Percentiles rank a stretch among this genome's conserved stretches.
Evolutionary conservation across 2,329 filamentous ascomycete genomes (phyloP).

Genomic region (Fusarium domesticum): DNA sequence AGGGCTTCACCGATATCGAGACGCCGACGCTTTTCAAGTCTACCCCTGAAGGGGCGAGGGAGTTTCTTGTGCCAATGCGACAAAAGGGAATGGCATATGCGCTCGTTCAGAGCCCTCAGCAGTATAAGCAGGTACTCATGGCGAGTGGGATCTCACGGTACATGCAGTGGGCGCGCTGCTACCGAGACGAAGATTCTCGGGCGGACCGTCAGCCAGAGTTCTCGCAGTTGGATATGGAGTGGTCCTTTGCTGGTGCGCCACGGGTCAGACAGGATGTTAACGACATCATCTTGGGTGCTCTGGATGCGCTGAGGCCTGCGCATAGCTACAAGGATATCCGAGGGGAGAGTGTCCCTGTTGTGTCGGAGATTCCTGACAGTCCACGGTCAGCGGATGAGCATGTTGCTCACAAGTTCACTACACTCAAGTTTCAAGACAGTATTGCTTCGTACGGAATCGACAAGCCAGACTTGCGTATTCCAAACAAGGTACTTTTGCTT

Average conservation of each 20-base stretch:
- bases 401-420: slow-evolving; percentile 34
- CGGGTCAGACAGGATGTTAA: slow-evolving; percentile 36
- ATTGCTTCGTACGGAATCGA: slow-evolving; percentile 84
- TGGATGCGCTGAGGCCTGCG: slow-evolving; percentile 29
- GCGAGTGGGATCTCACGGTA: slow-evolving; percentile 79
- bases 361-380: slow-evolving; percentile 26
- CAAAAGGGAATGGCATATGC: slow-evolving; percentile 77
- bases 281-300: slow-evolving; percentile 34
- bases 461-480: slow-evolving; percentile 84
- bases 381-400: slow-evolving; percentile 13
- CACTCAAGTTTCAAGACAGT: slow-evolving; percentile 41
- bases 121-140: slow-evolving; percentile 99
- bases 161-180: slow-evolving; percentile 91
- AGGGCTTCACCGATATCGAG: slow-evolving; percentile 75
- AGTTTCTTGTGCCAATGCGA: slow-evolving; percentile 90
- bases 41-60: slow-evolving; percentile 89
- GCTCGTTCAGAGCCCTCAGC: slow-evolving; percentile 91
- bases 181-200: slow-evolving; percentile 89
- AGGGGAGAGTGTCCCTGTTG: slow-evolving; percentile 34
- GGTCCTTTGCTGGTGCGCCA: slow-evolving; percentile 70
- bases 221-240: slow-evolving; percentile 89
- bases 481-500: slow-evolving; percentile 52
- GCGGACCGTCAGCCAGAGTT: slow-evolving; percentile 96
- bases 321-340: slow-evolving; percentile 63
- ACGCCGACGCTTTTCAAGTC: slow-evolving; percentile 96